Conservation (phyloP, 257 asterid genomes). For the Oldenlandia corymbosa region DNA sequence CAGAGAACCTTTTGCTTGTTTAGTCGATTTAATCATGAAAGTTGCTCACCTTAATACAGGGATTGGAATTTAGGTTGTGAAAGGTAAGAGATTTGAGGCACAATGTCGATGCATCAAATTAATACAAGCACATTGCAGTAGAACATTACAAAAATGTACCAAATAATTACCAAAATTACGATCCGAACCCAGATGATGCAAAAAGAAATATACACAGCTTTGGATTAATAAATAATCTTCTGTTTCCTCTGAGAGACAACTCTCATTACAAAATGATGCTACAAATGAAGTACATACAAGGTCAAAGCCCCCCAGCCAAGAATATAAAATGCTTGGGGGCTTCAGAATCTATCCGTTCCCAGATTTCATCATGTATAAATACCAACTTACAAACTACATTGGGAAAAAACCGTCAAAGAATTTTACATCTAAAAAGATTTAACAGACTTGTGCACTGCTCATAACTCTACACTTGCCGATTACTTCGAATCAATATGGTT, state of each 20-base stretch:
- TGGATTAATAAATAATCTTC: background rate
- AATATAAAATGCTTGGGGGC: conserved; percentile 3
- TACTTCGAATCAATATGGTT: conserved; percentile 45
- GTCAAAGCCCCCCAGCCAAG: background rate
- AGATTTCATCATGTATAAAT: conserved; percentile 16
- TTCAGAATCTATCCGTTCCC: conserved; percentile 11
- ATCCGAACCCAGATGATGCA: background rate
- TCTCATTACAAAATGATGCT: conserved; percentile 7
- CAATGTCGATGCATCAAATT: too few relatives aligned
- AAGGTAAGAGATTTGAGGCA: too few relatives aligned
- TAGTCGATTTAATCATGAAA: too few relatives aligned
- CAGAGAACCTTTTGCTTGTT: too few relatives aligned
- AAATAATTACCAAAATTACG: too few relatives aligned
- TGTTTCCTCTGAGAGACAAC: conserved; percentile 2
- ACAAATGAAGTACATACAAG: conserved; percentile 5
- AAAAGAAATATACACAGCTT: background rate
- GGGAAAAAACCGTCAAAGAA: conserved; percentile 41
- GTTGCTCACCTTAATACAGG: too few relatives aligned
- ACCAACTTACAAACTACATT: conserved; percentile 14
- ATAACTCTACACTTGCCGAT: conserved; percentile 71
- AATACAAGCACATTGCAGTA: too few relatives aligned
- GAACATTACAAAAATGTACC: too few relatives aligned
- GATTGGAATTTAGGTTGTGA: too few relatives aligned
- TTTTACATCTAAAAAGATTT: conserved; percentile 30
- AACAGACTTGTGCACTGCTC: conserved; percentile 25